Conservation (phyloP, 305 asterid genomes). For the Fraxinus nigra region DNA sequence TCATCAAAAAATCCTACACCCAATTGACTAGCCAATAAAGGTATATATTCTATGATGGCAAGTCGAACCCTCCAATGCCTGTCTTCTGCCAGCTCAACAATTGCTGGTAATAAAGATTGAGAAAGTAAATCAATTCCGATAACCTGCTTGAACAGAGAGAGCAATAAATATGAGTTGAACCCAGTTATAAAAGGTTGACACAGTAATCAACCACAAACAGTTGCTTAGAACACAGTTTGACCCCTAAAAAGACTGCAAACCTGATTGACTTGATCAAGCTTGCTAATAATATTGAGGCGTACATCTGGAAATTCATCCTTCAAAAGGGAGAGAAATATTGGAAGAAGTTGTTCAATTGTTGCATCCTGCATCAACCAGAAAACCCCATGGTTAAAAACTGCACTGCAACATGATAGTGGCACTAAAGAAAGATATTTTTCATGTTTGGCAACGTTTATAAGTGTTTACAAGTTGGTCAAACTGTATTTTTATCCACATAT, state of each 20-base stretch:
- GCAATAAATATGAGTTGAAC: background rate
- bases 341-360: slow-evolving; percentile 89
- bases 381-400: background rate
- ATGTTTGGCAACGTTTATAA: no score
- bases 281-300: slow-evolving; percentile 85
- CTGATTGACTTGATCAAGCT: slow-evolving; percentile 90
- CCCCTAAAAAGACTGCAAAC: slow-evolving; percentile 27
- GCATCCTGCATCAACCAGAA: slow-evolving; percentile 62
- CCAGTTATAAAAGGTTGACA: background rate
- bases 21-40: no score
- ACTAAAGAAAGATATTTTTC: background rate
- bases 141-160: slow-evolving; percentile 35
- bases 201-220: background rate
- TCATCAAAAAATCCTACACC: no score
- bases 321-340: slow-evolving; percentile 83
- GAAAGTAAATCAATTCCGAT: background rate
- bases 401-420: background rate
- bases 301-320: slow-evolving; percentile 94
- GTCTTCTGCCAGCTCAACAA: no score
- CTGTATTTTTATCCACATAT: no score
- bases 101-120: no score
- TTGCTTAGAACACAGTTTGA: background rate
- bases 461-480: no score
- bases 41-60: no score
- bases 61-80: no score